Conservation (phyloP, 768 basidiomycete species). For the Cytidiella melzeri region DNA sequence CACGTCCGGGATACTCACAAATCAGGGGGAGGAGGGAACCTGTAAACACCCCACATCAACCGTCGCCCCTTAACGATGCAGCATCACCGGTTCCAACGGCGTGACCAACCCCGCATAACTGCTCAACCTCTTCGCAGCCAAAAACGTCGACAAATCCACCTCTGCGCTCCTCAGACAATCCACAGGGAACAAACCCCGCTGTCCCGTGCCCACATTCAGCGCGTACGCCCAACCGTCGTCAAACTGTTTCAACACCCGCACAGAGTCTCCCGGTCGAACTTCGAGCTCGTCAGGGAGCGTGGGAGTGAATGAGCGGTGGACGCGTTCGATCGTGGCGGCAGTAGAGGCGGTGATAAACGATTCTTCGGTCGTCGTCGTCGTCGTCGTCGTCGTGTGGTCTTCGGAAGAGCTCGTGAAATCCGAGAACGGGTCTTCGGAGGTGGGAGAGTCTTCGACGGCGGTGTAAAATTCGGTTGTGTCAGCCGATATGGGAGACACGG, state of each 20-base stretch:
- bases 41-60: too few species aligned
- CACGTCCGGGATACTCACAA: too few species aligned
- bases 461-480: constrained; percentile 9
- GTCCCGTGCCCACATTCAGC: constrained; percentile 35
- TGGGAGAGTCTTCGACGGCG: neutral
- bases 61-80: neutral
- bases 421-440: constrained; percentile 21
- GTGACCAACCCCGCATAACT: constrained; percentile 23
- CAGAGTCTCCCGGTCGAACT: constrained; percentile 43
- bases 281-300: constrained; percentile 54
- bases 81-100: neutral
- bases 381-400: constrained; percentile 12
- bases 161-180: constrained; percentile 53
- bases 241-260: constrained; percentile 48
- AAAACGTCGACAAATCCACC: constrained; percentile 42
- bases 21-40: too few species aligned
- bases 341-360: constrained; percentile 12
- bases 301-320: constrained; percentile 51
- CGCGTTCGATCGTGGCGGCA: constrained; percentile 38
- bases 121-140: constrained; percentile 43
- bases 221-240: constrained; percentile 71
- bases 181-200: constrained; percentile 56
- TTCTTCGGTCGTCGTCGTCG: constrained; percentile 1
- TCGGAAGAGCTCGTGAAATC: constrained; percentile 12
- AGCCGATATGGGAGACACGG: constrained; percentile 6